phyloP scores from a whole-genome alignment of 2,329 filamentous ascomycete species.

The Aquanectria penicillioides region DNA sequence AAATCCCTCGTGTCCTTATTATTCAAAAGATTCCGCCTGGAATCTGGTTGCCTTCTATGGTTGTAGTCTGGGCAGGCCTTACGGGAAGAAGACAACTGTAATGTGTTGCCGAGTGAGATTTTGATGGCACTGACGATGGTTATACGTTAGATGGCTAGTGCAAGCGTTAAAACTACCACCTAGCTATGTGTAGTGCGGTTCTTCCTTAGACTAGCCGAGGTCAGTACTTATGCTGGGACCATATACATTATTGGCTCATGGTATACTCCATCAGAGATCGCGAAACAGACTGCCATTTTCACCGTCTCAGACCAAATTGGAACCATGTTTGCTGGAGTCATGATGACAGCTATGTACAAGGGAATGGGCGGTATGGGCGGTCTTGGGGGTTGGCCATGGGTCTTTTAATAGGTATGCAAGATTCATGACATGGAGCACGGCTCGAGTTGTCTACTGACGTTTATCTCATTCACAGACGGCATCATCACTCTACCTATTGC shows the following conservation, averaged over 20 bases:
- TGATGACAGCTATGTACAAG: constrained; percentile 57
- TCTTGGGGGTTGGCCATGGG: constrained; percentile 59
- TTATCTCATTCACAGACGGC: constrained; percentile 33
- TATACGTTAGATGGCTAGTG: constrained; percentile 45
- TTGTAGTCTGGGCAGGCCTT: constrained; percentile 67
- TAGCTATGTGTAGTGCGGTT: constrained; percentile 43
- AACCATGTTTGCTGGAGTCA: constrained; percentile 67
- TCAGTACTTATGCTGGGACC: constrained; percentile 43
- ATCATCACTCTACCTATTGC: constrained; percentile 34
- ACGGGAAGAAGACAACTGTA: too few relatives aligned
- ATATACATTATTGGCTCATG: constrained; percentile 56
- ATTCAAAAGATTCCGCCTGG: constrained; percentile 69
- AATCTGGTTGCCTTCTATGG: constrained; percentile 68
- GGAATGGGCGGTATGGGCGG: constrained; percentile 52
- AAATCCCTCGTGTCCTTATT: constrained; percentile 66
- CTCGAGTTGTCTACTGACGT: too few relatives aligned
- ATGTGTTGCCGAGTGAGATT: too few relatives aligned
- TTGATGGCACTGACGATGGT: too few relatives aligned
- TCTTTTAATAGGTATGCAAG: too few relatives aligned
- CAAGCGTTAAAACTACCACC: constrained; percentile 43
- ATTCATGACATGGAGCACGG: too few relatives aligned
- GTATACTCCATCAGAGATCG: constrained; percentile 74
- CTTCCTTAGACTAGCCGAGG: constrained; percentile 39
- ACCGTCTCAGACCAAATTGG: constrained; percentile 65
- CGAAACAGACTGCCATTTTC: constrained; percentile 68